These are phyloP conservation scores for Starmerella tilneyi DNA, from an alignment of 805 yeast species.

Conservation along the genomic window DNA sequence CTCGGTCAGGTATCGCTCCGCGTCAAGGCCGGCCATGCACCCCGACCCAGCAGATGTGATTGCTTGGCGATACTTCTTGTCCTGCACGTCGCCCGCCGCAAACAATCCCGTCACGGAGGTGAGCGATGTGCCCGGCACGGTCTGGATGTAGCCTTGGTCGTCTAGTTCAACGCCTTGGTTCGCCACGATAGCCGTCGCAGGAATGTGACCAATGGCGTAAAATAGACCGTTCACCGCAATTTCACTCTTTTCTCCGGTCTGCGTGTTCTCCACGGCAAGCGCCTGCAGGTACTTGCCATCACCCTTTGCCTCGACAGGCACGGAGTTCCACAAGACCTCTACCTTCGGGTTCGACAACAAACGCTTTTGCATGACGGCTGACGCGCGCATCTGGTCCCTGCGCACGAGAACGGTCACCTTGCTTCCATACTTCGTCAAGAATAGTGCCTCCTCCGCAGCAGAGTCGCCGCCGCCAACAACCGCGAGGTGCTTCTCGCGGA, in stretches of 20 bases:
- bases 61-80: constrained; percentile 94
- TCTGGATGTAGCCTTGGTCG: constrained; percentile 77
- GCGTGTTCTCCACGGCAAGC: constrained; percentile 57
- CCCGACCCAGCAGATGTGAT: constrained; percentile 99
- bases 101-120: constrained; percentile 86
- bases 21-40: constrained; percentile 97
- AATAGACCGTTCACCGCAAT: constrained; percentile 81
- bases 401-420: constrained; percentile 90
- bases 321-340: constrained; percentile 81
- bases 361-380: constrained; percentile 94
- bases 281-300: constrained; percentile 71
- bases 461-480: constrained; percentile 99
- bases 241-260: constrained; percentile 57
- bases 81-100: constrained; percentile 99
- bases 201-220: constrained; percentile 96
- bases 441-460: constrained; percentile 97
- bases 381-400: constrained; percentile 89
- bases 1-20: constrained; percentile 73
- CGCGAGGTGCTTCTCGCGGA: constrained; percentile 94
- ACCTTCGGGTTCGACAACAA: constrained; percentile 73
- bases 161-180: constrained; percentile 67
- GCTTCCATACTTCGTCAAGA: constrained; percentile 94
- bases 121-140: constrained; percentile 77
- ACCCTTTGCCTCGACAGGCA: constrained; percentile 81
- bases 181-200: constrained; percentile 77